A percentile compares a stretch with the other conserved stretches of the same genome.
These are phyloP conservation scores for Linanthus parryae DNA, from an alignment of 148 eudicot genomes.

Conservation along the genomic window DNA sequence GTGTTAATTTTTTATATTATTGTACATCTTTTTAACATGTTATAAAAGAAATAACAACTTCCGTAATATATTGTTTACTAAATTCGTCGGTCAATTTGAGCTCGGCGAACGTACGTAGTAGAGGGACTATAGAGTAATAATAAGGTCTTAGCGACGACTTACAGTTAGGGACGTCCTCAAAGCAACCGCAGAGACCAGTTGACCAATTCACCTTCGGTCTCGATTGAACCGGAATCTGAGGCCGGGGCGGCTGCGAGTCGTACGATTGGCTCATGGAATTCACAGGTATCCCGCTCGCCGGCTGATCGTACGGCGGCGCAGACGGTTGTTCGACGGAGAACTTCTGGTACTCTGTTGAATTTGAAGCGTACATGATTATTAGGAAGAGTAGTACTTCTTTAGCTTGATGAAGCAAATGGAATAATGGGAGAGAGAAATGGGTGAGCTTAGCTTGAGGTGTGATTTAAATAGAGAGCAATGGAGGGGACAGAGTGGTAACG, in stretches of 20 bases:
- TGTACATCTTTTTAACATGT: not conserved
- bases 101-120: not conserved
- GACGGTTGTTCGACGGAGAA: no score
- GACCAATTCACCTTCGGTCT: not conserved
- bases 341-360: not conserved
- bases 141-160: not conserved
- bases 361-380: not conserved
- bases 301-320: not conserved
- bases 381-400: no score
- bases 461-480: no score
- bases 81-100: not conserved
- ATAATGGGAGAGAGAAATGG: no score
- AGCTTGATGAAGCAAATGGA: no score
- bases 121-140: not conserved
- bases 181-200: slow-evolving; percentile 6
- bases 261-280: not conserved
- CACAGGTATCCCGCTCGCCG: not conserved
- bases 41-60: not conserved
- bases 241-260: not conserved
- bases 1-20: not conserved
- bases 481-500: no score
- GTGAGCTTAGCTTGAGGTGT: no score
- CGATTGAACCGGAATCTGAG: not conserved
- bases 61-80: no score
- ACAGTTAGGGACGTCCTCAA: not conserved